Conservation (phyloP, 2,329 filamentous ascomycete species). For the Fusarium dimerum region DNA sequence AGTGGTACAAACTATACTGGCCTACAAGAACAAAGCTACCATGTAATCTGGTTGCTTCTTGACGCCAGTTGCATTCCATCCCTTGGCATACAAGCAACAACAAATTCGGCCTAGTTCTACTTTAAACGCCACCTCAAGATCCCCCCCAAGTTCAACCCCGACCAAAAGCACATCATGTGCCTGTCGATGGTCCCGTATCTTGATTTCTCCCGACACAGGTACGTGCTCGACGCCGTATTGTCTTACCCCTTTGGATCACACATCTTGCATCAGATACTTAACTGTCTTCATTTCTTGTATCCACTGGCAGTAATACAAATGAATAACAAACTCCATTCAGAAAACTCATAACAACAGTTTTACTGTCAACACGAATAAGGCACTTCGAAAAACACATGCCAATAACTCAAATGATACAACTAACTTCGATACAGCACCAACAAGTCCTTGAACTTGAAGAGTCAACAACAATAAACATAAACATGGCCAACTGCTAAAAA, state of each 20-base stretch:
- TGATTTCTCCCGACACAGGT: no score
- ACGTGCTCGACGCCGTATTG: no score
- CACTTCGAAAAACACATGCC: not conserved
- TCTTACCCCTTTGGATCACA: no score
- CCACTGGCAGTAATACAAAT: no score
- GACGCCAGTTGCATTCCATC: not conserved
- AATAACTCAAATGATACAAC: not conserved
- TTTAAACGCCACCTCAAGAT: not conserved
- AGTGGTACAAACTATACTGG: no score
- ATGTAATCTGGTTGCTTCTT: not conserved
- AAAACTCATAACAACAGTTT: not conserved
- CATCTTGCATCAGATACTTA: no score
- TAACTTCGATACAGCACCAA: conserved; percentile 7
- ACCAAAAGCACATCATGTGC: not conserved
- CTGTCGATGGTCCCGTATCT: no score
- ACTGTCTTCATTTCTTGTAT: no score
- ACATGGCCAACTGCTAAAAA: conserved; percentile 21
- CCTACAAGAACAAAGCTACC: not conserved
- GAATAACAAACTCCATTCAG: no score
- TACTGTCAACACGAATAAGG: not conserved
- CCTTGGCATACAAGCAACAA: not conserved
- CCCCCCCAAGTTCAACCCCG: not conserved
- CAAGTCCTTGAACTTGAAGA: conserved; percentile 13
- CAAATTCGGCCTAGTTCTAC: not conserved
- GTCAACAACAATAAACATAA: conserved; percentile 22